A percentile compares a stretch with the other conserved stretches of the same genome.
Conservation (phyloP, 768 basidiomycete genomes). For the Leucocoprinus birnbaumii region DNA sequence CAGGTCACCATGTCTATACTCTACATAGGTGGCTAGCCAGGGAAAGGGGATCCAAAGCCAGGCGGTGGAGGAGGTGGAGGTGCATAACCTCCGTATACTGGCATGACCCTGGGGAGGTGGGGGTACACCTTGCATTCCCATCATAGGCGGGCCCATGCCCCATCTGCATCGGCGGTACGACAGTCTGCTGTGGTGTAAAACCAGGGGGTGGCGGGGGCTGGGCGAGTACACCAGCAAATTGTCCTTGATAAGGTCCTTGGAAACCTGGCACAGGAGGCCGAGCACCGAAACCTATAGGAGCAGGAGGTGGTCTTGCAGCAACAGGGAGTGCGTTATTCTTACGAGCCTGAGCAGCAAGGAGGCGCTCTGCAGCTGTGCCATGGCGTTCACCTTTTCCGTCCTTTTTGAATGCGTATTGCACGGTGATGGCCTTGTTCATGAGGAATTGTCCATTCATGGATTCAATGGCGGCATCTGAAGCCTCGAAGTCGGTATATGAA, state of each 20-base stretch:
- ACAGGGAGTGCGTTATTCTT: slow-evolving; percentile 92
- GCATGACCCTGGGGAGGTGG: slow-evolving; percentile 28
- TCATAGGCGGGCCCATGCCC: slow-evolving; percentile 33
- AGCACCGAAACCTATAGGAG: slow-evolving; percentile 69
- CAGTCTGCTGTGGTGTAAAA: slow-evolving; percentile 70
- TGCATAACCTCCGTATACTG: slow-evolving; percentile 20
- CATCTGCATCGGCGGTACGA: slow-evolving; percentile 51
- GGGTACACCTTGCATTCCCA: slow-evolving; percentile 27
- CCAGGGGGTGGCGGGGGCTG: slow-evolving; percentile 81
- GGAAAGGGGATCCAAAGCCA: slow-evolving; percentile 54
- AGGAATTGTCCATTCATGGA: slow-evolving; percentile 97
- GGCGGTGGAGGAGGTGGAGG: slow-evolving; percentile 63
- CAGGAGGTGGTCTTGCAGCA: slow-evolving; percentile 69
- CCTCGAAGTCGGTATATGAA: slow-evolving; percentile 95
- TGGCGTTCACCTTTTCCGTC: slow-evolving; percentile 98
- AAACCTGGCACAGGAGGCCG: slow-evolving; percentile 68
- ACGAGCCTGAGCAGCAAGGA: slow-evolving; percentile 91
- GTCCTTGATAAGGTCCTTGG: slow-evolving; percentile 83
- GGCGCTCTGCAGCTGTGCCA: slow-evolving; percentile 94
- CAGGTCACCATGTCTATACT: no score
- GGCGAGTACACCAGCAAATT: slow-evolving; percentile 87
- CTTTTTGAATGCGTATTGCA: slow-evolving; percentile 99
- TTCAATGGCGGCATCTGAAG: slow-evolving; percentile 94
- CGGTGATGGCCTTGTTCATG: slow-evolving; percentile 97
- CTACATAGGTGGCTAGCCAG: slow-evolving; percentile 33